These are phyloP conservation scores for Fusarium verticillioides DNA, from an alignment of 2,329 filamentous ascomycete genomes.

Conservation along the genomic window DNA sequence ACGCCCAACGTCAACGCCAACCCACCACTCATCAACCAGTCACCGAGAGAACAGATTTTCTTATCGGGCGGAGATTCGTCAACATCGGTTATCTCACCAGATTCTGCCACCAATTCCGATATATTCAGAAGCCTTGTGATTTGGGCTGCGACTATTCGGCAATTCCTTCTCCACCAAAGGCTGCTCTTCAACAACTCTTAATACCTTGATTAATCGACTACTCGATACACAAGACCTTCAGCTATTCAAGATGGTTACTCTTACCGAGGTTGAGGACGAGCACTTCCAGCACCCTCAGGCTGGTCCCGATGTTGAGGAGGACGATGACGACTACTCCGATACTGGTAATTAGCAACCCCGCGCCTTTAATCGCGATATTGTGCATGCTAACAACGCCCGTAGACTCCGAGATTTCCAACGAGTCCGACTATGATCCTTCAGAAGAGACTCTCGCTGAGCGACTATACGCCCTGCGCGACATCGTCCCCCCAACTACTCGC, in stretches of 20 bases:
- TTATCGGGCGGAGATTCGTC: conserved; percentile 17
- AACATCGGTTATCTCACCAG: neutral
- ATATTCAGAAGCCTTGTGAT: neutral
- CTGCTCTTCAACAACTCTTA: conserved; percentile 16
- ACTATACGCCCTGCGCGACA: conserved; percentile 78
- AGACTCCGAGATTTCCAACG: conserved; percentile 88
- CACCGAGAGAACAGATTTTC: conserved; percentile 30
- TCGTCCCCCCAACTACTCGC: conserved; percentile 78
- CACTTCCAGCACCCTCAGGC: conserved; percentile 82
- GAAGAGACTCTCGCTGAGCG: conserved; percentile 74
- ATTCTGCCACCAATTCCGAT: neutral
- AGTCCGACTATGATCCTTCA: conserved; percentile 73
- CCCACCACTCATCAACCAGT: conserved; percentile 20
- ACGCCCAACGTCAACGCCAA: conserved; percentile 40
- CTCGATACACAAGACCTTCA: conserved; percentile 9
- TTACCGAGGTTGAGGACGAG: conserved; percentile 96
- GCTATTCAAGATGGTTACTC: conserved; percentile 83
- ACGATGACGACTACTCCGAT: conserved; percentile 95
- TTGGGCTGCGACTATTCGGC: neutral
- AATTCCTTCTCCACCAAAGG: conserved; percentile 1
- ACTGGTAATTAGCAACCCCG: conserved; percentile 71
- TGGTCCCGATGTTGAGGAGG: conserved; percentile 82
- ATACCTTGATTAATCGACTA: conserved; percentile 14
- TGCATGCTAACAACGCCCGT: conserved; percentile 47
- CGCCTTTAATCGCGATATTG: conserved; percentile 1